Evolutionary conservation across 148 eudicot genomes (phyloP), one percentile per base, ranked within the genome.

Genomic region (Cornus suecica): DNA sequence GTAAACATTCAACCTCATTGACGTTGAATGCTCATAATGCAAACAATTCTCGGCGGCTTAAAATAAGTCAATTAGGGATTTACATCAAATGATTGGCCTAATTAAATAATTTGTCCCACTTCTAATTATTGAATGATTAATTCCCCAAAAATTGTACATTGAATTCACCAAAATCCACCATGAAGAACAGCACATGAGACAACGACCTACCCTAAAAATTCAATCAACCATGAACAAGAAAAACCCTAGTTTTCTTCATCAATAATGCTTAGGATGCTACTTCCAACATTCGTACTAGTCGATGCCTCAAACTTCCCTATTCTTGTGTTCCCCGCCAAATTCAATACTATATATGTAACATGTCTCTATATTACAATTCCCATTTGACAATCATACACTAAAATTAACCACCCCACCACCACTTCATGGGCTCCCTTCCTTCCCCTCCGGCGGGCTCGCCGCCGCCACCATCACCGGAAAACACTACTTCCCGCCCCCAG

Each of bases 361-460:
- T 20, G n/a, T 24, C 28, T 37, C 28, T 68, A 34, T 68, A n/a
- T 68, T 68, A n/a, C 71, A 34, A 5, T 68, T 23, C 29, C 28
- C 52, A 68, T 68, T 34, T 68, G 16, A 16, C 51, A 3, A 28
- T 11, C 15, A 23, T 68, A 22, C 71, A 9, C 14, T 23, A 34
- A 23, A 22, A 22, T 1, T 9, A 0, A 8, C 52, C 28, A 20
- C 27, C 9, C 71, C 52, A 9, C 15, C 41, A 32, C 45, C 70
- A 68, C 72, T 66, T 75, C 78, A 54, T 75, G 78, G 65, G 51
- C 15, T 66, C 78, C 8, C 48, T 67, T n/a, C 60, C 65, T 26
- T 67, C 78, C 48, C 71, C 71, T 20, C 41, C 73, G 41, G 23
- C 60, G 65, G 20, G 24, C 30, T 27, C 32, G 14, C 20, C 58